A percentile compares a stretch with the other conserved stretches of the same genome.
Evolutionary conservation across 1,284 basidiomycete species (phyloP).

Genomic region (Hemileia vastatrix): DNA sequence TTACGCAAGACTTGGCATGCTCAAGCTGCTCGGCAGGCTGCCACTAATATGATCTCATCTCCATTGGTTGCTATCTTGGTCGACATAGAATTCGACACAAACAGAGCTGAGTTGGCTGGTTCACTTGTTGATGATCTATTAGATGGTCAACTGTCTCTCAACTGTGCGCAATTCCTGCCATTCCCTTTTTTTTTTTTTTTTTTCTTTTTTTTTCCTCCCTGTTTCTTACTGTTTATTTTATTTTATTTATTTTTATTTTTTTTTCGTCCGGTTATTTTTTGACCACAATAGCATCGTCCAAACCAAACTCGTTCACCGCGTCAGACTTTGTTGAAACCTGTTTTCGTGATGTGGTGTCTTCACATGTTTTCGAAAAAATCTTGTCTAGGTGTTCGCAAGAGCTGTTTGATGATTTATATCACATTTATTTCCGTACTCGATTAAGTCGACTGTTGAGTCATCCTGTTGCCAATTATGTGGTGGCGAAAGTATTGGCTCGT

Average conservation of each 20-base stretch:
- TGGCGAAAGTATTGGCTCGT: slow-evolving; percentile 64
- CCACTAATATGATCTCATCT: slow-evolving; percentile 4
- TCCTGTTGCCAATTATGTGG: slow-evolving; percentile 82
- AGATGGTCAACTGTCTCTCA: slow-evolving; percentile 63
- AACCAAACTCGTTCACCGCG: slow-evolving; percentile 46
- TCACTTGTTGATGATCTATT: slow-evolving; percentile 73
- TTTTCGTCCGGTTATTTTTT: too few species aligned
- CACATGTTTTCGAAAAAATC: slow-evolving; percentile 72
- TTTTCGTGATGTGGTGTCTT: slow-evolving; percentile 71
- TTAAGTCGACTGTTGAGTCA: slow-evolving; percentile 62
- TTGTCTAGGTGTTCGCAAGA: slow-evolving; percentile 55
- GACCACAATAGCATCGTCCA: too few species aligned
- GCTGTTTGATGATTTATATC: slow-evolving; percentile 64
- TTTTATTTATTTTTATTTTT: too few species aligned
- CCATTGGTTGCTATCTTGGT: slow-evolving; percentile 53
- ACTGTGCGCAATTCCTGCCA: too few species aligned
- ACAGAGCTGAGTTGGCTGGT: slow-evolving; percentile 53
- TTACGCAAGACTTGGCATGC: slow-evolving; percentile 41
- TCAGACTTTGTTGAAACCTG: slow-evolving; percentile 70
- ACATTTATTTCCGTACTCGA: slow-evolving; percentile 62
- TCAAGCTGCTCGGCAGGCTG: slow-evolving; percentile 4
- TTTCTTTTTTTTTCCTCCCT: too few species aligned
- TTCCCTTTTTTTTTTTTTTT: too few species aligned
- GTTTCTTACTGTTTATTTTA: too few species aligned
- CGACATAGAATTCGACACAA: slow-evolving; percentile 63